Base-by-base conservation (phyloP, 75 land plant species). In the Sequoiadendron giganteum region DNA sequence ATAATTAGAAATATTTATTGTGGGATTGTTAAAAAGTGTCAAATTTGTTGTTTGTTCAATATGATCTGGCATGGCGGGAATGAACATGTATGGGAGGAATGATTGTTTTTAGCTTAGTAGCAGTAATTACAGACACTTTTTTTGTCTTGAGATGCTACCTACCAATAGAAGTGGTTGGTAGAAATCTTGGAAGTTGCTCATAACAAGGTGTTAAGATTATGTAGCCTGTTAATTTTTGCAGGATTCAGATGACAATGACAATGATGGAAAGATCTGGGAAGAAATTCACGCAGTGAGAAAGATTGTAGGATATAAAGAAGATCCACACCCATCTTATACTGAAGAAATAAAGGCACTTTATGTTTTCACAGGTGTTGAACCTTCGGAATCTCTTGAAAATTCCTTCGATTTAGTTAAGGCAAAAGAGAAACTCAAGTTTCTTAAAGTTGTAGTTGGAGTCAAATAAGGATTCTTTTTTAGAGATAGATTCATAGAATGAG, bases 331-430 rank as follows among this genome's bases (percentile, higher is more conserved):
- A 2, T 91, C 93, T 34, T 85, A 43, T 86, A n/a, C 88, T 11
- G 94, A 93, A 84, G 96, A 95, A 70, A 88, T 95, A 6, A 91
- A 89, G 81, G 93, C 92, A 16, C 91, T 95, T 28, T 95, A 93
- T 76, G 15, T 91, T 70, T 93, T 95, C 90, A 92, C 93, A 1
- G 96, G 96, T n/a, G 91, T 95, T 3, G 92, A 95, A 87, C 94
- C 91, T 7, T 93, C 95, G 15, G 18, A 88, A 56, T 88, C 91
- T 0, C 54, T 86, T 9, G 72, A 75, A 39, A 80, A 86, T 48
- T 38, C 89, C 15, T 40, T 77, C 11, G 88, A 91, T 88, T 85
- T 90, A 10, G 68, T 10, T 5, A 90, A 92, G 25, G 84, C 89
- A 19, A 87, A 85, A 34, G 40, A 89, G 39, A 91, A 88, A 75